Base-by-base conservation (phyloP, 257 asterid genomes). In the Gardenia jasminoides region DNA sequence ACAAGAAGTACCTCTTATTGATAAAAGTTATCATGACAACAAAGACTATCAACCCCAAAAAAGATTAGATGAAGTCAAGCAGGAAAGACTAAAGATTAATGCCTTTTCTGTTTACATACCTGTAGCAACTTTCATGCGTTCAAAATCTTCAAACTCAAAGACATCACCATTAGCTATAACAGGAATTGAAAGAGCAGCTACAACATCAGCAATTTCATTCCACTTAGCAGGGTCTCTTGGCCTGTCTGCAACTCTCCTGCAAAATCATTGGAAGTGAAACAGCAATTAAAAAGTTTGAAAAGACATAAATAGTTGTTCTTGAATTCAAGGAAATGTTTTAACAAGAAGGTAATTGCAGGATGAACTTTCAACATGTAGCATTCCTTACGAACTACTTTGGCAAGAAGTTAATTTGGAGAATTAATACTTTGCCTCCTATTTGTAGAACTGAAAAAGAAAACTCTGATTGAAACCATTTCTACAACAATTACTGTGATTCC, bases 171-270 rank as follows among this genome's bases (percentile, higher is more conserved):
- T 94, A 73, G 98, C 98, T 74, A 93, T 94, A 78, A 94, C 99
- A 10, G 99, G 98, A 71, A 94, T 89, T 67, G 97, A 89, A 77
- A 94, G 88, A 75, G 98, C 93, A 68, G 95, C 88, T 31, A 90
- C 98, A 70, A 94, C 97, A 76, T 93, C 96, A 59, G 97, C 96
- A 79, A 94, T 93, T 80, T 91, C 98, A 84, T 78, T 70, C 99
- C 98, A 94, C 86, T 93, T 91, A 36, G 99, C 98, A 59, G 96
- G 98, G 88, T 94, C 99, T 86, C 97, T 91, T 75, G 99, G 99
- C 87, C 99, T 93, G 76, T 94, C 99, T 33, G 94, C 90, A 58
- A 94, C 96, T 88, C 85, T 89, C 91, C 99, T 94, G 50, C 15
- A 68, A 73, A 83, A 36, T 82, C 79, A 72, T 52, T 83, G 69